Conservation (phyloP, 2,329 filamentous ascomycete genomes). For the Pestalotiopsis fici region DNA sequence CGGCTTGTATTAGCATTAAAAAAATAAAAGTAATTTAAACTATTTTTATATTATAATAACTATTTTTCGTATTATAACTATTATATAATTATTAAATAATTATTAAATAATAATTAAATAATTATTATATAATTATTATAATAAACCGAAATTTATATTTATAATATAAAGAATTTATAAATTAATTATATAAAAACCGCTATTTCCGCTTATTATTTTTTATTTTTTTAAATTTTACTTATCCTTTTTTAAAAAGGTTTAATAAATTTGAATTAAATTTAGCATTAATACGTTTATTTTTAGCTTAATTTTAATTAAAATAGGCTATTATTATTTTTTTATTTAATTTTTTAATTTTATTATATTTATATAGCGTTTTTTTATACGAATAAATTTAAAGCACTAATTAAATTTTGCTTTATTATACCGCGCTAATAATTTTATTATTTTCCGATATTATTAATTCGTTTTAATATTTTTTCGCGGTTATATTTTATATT, state of each 20-base stretch:
- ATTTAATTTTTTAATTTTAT: conserved; percentile 17
- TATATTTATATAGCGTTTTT: conserved; percentile 10
- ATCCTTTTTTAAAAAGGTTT: background rate
- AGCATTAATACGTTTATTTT: conserved; percentile 2
- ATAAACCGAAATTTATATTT: too few relatives aligned
- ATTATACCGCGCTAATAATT: conserved; percentile 17
- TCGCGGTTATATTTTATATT: conserved; percentile 16
- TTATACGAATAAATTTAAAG: conserved; percentile 17
- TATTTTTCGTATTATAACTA: too few relatives aligned
- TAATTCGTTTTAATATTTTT: conserved; percentile 19
- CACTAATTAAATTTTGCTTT: conserved; percentile 19
- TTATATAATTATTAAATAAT: too few relatives aligned
- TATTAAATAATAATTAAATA: too few relatives aligned
- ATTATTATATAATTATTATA: too few relatives aligned
- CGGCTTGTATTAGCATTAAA: too few relatives aligned
- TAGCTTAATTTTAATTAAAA: background rate
- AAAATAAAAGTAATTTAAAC: too few relatives aligned
- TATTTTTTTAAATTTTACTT: conserved; percentile 1
- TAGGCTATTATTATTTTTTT: conserved; percentile 25
- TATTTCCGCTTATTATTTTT: background rate
- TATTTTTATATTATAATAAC: too few relatives aligned
- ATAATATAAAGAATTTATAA: too few relatives aligned
- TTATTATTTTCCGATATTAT: conserved; percentile 19
- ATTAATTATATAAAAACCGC: background rate
- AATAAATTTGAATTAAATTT: background rate